phyloP scores from a whole-genome alignment of 2,329 filamentous ascomycete genomes.

The Knoxdaviesia capensis region DNA sequence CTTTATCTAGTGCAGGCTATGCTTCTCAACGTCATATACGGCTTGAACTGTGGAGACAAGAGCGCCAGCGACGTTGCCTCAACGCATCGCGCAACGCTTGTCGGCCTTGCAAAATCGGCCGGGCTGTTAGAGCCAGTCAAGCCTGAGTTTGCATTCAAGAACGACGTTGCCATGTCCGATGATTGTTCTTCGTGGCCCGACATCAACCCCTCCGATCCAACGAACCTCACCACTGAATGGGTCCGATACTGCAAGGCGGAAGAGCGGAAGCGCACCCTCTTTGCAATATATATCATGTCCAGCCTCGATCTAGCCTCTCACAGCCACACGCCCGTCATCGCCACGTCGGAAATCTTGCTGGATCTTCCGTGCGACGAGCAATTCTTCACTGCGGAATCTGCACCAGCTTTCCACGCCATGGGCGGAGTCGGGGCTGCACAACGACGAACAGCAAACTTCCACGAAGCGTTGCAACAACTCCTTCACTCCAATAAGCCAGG shows the following conservation, averaged over 20 bases:
- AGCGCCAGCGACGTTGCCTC: conserved; percentile 78
- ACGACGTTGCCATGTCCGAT: conserved; percentile 38
- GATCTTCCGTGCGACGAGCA: conserved; percentile 88
- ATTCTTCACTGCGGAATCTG: conserved; percentile 65
- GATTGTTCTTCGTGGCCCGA: conserved; percentile 18
- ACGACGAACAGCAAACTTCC: conserved; percentile 58
- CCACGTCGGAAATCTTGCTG: conserved; percentile 81
- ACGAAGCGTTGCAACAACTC: conserved; percentile 60
- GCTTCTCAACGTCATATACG: conserved; percentile 89
- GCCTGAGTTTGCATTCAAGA: conserved; percentile 12
- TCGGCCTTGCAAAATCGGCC: conserved; percentile 80
- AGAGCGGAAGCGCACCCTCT: conserved; percentile 83
- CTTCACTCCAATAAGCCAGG: conserved; percentile 47
- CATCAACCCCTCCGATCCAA: too few relatives aligned
- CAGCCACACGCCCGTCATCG: conserved; percentile 76
- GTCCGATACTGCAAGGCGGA: conserved; percentile 72
- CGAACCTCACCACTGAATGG: conserved; percentile 44
- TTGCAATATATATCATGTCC: conserved; percentile 76
- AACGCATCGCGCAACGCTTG: conserved; percentile 76
- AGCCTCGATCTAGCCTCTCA: conserved; percentile 83
- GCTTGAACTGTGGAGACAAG: conserved; percentile 86
- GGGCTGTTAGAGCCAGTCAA: conserved; percentile 26
- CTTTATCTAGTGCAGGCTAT: conserved; percentile 94
- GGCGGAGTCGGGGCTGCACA: conserved; percentile 52
- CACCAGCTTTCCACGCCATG: conserved; percentile 60